Conservation (phyloP, 305 asterid species). For the Solanum hybrid region DNA sequence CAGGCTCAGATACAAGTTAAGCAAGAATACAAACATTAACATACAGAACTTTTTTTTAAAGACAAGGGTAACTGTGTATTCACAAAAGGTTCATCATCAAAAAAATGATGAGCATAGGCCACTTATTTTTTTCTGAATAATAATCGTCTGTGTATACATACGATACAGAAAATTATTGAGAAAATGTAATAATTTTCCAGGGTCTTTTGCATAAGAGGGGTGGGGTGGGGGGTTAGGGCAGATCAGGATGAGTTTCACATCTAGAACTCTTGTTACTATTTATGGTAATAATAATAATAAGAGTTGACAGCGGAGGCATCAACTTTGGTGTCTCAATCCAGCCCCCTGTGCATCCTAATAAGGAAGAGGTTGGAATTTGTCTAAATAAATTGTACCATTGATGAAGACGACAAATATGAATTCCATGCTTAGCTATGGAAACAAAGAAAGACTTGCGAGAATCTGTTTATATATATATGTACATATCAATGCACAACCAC, state of each 20-base stretch:
- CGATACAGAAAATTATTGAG: neutral
- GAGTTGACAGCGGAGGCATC: neutral
- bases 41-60: neutral
- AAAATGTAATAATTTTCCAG: neutral
- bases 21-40: neutral
- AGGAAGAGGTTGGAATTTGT: neutral
- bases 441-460: neutral
- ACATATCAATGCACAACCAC: neutral
- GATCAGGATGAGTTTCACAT: neutral
- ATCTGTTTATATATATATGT: neutral
- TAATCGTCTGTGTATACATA: neutral
- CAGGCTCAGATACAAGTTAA: neutral
- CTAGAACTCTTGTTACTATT: neutral
- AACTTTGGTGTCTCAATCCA: conserved; percentile 4
- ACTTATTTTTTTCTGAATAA: neutral
- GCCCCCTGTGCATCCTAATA: neutral
- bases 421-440: neutral
- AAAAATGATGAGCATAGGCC: neutral
- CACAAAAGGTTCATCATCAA: neutral
- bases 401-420: neutral
- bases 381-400: neutral
- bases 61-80: neutral
- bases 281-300: neutral
- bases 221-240: neutral
- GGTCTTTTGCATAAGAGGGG: neutral